Conservation (phyloP, 257 asterid species). For the Leonotis leonurus region DNA sequence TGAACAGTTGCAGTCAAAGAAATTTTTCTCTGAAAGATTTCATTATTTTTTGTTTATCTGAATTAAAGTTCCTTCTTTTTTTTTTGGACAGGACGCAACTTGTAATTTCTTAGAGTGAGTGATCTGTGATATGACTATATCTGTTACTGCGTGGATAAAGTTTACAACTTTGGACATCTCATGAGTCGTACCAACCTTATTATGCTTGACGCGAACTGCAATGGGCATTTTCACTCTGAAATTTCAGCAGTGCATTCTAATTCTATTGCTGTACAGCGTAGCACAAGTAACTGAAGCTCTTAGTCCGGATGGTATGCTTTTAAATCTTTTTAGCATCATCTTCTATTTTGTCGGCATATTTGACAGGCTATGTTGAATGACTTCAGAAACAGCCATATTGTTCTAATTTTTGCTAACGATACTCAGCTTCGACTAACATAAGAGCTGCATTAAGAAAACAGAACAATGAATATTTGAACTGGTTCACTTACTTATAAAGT, state of each 20-base stretch:
- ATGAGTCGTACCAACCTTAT: slow-evolving; percentile 43
- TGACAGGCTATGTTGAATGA: background rate
- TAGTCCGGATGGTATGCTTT: slow-evolving; percentile 77
- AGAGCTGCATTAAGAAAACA: background rate
- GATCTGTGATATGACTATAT: slow-evolving; percentile 28
- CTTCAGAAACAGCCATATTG: background rate
- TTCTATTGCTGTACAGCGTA: slow-evolving; percentile 36
- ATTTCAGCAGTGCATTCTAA: slow-evolving; percentile 37
- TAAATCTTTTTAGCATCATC: background rate
- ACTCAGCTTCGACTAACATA: slow-evolving; percentile 9
- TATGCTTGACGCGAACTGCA: slow-evolving; percentile 47
- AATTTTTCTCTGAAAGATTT: background rate
- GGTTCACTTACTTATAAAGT: background rate
- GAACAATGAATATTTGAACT: background rate
- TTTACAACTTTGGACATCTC: slow-evolving; percentile 26
- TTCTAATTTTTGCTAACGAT: slow-evolving; percentile 3
- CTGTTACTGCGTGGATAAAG: slow-evolving; percentile 27
- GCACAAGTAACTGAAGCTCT: slow-evolving; percentile 44
- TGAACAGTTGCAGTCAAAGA: background rate
- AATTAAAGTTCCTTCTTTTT: slow-evolving; percentile 6
- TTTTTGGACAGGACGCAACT: slow-evolving; percentile 30
- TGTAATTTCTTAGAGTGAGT: slow-evolving; percentile 20
- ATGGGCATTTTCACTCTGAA: slow-evolving; percentile 53
- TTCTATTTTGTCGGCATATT: background rate
- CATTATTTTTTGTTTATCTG: background rate